phyloP scores from a whole-genome alignment of 1,139 yeast species.

The Pichia sp. region DNA sequence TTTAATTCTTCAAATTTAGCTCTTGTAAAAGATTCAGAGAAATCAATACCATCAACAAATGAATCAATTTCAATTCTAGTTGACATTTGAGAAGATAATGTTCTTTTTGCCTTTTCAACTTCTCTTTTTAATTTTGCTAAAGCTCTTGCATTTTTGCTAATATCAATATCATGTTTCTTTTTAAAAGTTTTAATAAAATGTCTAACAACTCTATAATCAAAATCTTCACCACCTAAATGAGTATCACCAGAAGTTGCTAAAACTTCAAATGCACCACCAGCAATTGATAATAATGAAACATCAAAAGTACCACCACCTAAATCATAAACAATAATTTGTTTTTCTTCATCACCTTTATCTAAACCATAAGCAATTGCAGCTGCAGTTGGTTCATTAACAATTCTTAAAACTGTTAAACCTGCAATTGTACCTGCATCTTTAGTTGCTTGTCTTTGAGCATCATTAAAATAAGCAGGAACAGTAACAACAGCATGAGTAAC shows the following conservation, averaged over 20 bases:
- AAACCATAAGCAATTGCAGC: conserved; percentile 98
- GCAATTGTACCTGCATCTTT: conserved; percentile 97
- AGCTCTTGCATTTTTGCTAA: conserved; percentile 69
- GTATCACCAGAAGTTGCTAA: conserved; percentile 95
- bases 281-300: conserved; percentile 81
- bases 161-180: conserved; percentile 80
- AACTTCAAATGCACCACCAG: conserved; percentile 92
- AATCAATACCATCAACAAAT: conserved; percentile 91
- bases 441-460: conserved; percentile 98
- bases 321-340: conserved; percentile 87
- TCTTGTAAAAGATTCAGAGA: conserved; percentile 85
- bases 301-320: conserved; percentile 97
- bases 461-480: conserved; percentile 96
- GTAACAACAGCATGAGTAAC: conserved; percentile 94
- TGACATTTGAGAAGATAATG: conserved; percentile 83
- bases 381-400: conserved; percentile 97
- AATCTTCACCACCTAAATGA: conserved; percentile 96
- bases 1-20: conserved; percentile 94
- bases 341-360: conserved; percentile 79
- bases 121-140: conserved; percentile 88
- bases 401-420: conserved; percentile 88
- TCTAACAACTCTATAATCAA: conserved; percentile 82
- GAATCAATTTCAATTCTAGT: conserved; percentile 93
- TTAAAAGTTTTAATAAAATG: conserved; percentile 80
- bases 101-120: conserved; percentile 95